phyloP scores from a whole-genome alignment of 441 rosid species.

The Populus trichocarpa region DNA sequence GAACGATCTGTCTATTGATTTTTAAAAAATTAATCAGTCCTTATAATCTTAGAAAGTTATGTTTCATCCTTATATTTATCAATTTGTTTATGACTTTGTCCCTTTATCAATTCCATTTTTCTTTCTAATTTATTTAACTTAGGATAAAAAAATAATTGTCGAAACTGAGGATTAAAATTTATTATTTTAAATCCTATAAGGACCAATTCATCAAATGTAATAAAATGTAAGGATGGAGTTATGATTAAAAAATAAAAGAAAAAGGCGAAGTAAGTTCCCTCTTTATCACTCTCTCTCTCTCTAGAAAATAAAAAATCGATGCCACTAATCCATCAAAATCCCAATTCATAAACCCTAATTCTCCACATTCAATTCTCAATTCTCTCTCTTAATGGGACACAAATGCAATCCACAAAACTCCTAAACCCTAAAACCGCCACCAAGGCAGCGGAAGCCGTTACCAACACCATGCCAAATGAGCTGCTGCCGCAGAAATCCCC shows the following conservation, averaged over 20 bases:
- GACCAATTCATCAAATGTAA: neutral
- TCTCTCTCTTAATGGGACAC: neutral
- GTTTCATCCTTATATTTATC: neutral
- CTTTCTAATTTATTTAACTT: neutral
- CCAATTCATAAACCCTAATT: slow-evolving; percentile 10
- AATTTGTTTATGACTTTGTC: no score
- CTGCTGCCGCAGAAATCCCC: slow-evolving; percentile 26
- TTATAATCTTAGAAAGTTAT: neutral
- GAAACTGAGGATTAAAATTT: neutral
- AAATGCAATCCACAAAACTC: slow-evolving; percentile 26
- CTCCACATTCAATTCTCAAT: neutral
- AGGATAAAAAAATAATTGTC: neutral
- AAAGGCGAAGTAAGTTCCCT: no score
- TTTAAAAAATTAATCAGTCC: neutral
- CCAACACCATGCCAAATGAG: slow-evolving; percentile 3
- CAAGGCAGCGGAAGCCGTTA: neutral
- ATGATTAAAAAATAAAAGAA: no score
- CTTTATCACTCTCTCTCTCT: neutral
- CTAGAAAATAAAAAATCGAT: neutral
- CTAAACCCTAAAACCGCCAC: slow-evolving; percentile 7
- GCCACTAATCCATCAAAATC: slow-evolving; percentile 18
- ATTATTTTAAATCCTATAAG: neutral
- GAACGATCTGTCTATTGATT: neutral
- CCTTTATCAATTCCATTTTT: neutral
- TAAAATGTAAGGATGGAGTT: neutral